Evolutionary conservation across 257 asterid genomes (phyloP).

Genomic region (Anisodus acutangulus): DNA sequence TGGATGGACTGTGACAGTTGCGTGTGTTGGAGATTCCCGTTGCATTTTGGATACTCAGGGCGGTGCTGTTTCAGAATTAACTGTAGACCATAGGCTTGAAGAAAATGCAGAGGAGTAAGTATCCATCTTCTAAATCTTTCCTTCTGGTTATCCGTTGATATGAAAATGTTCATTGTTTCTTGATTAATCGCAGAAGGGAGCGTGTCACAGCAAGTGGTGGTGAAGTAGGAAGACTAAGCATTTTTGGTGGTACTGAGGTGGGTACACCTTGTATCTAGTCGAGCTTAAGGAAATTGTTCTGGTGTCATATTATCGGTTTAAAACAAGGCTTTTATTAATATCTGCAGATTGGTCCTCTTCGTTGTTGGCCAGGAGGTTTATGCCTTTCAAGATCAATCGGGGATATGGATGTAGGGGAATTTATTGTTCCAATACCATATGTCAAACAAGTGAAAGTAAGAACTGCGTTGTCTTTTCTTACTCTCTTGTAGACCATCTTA

Average conservation of each 20-base stretch:
- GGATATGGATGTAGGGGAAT: slow-evolving; percentile 84
- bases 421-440: slow-evolving; percentile 73
- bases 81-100: slow-evolving; percentile 92
- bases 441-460: slow-evolving; percentile 84
- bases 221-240: slow-evolving; percentile 79
- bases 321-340: neutral
- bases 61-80: slow-evolving; percentile 61
- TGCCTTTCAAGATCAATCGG: slow-evolving; percentile 85
- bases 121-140: neutral
- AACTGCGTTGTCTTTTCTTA: neutral
- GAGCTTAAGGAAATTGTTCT: neutral
- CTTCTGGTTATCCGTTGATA: neutral
- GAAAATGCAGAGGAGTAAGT: slow-evolving; percentile 83
- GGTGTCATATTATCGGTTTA: neutral
- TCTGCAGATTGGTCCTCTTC: slow-evolving; percentile 70
- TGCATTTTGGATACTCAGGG: slow-evolving; percentile 84
- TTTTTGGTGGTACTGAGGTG: slow-evolving; percentile 78
- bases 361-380: slow-evolving; percentile 89
- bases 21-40: slow-evolving; percentile 92
- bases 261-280: slow-evolving; percentile 19
- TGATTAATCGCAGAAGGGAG: slow-evolving; percentile 58
- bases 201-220: slow-evolving; percentile 95
- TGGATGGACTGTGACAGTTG: slow-evolving; percentile 91
- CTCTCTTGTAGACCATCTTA: neutral
- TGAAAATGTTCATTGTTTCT: slow-evolving; percentile 19